Evolutionary conservation across 1,139 yeast species (phyloP).

Genomic region (Yamadazyma conglobata): DNA sequence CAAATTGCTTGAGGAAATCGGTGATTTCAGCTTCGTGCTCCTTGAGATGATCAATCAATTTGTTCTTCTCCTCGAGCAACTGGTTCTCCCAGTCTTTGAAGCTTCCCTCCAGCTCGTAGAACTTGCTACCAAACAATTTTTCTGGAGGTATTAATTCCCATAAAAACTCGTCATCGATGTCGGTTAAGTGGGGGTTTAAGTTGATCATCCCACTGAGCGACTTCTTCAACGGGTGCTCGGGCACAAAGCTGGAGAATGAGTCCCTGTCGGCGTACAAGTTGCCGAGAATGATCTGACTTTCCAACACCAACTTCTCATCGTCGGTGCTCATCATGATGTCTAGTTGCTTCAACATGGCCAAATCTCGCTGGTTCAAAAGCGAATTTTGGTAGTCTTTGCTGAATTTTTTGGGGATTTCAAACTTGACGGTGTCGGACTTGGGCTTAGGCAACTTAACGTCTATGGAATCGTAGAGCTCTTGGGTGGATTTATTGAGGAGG

Average conservation of each 20-base stretch:
- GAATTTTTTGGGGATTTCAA: slow-evolving; percentile 30
- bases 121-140: slow-evolving; percentile 35
- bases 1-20: slow-evolving; percentile 13
- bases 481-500: slow-evolving; percentile 16
- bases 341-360: slow-evolving; percentile 25
- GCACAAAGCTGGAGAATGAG: slow-evolving; percentile 23
- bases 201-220: slow-evolving; percentile 42
- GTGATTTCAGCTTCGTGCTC: slow-evolving; percentile 13
- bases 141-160: slow-evolving; percentile 40
- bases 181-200: slow-evolving; percentile 33
- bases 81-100: slow-evolving; percentile 38
- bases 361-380: slow-evolving; percentile 24
- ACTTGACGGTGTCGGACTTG: slow-evolving; percentile 18
- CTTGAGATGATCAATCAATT: slow-evolving; percentile 12
- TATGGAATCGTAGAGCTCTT: slow-evolving; percentile 20
- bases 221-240: slow-evolving; percentile 39
- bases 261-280: slow-evolving; percentile 30
- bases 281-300: slow-evolving; percentile 24
- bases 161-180: slow-evolving; percentile 39
- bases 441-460: slow-evolving; percentile 13
- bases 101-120: slow-evolving; percentile 30
- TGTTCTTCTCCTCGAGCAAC: slow-evolving; percentile 14
- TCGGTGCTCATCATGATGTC: slow-evolving; percentile 24
- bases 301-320: slow-evolving; percentile 25
- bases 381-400: slow-evolving; percentile 23